Evolutionary conservation across 2,329 filamentous ascomycete genomes (phyloP).

Genomic region (Zymoseptoria ardabiliae): DNA sequence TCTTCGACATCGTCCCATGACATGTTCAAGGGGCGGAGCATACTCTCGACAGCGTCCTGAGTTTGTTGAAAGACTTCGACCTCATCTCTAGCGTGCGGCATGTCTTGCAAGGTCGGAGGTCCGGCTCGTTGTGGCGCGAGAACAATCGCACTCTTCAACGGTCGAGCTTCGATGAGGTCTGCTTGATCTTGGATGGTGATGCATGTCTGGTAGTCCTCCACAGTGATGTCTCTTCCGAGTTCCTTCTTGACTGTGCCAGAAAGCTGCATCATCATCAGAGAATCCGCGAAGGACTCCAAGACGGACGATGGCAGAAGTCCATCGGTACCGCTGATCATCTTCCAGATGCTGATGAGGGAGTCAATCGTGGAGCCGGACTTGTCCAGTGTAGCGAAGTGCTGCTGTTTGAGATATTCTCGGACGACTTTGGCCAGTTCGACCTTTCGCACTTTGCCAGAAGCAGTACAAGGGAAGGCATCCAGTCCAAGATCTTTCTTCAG

Average conservation of each 20-base stretch:
- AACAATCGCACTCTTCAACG: conserved; percentile 11
- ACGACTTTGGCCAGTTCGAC: conserved; percentile 30
- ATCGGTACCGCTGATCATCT: conserved; percentile 25
- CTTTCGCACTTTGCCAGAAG: conserved; percentile 42
- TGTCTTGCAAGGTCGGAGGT: conserved; percentile 24
- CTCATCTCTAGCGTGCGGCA: conserved; percentile 24
- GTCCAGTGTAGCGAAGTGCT: conserved; percentile 20
- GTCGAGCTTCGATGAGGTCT: conserved; percentile 24
- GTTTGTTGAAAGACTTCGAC: conserved; percentile 19
- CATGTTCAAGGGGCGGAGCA: conserved; percentile 21
- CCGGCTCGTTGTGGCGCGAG: conserved; percentile 19
- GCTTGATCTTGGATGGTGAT: conserved; percentile 27
- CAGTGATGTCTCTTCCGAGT: conserved; percentile 26
- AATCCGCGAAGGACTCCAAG: conserved; percentile 27
- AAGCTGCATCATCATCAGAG: conserved; percentile 31
- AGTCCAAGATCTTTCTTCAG: conserved; percentile 36
- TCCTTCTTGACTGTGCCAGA: conserved; percentile 28
- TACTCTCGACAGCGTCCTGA: conserved; percentile 17
- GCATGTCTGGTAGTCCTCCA: conserved; percentile 28
- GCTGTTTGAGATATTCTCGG: conserved; percentile 22
- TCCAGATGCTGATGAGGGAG: conserved; percentile 26
- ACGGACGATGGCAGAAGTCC: conserved; percentile 17
- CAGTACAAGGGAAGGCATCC: conserved; percentile 35
- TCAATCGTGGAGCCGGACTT: conserved; percentile 25
- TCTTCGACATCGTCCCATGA: conserved; percentile 30